phyloP scores from a whole-genome alignment of 805 yeast genomes.

The Debaryomyces castellii region DNA sequence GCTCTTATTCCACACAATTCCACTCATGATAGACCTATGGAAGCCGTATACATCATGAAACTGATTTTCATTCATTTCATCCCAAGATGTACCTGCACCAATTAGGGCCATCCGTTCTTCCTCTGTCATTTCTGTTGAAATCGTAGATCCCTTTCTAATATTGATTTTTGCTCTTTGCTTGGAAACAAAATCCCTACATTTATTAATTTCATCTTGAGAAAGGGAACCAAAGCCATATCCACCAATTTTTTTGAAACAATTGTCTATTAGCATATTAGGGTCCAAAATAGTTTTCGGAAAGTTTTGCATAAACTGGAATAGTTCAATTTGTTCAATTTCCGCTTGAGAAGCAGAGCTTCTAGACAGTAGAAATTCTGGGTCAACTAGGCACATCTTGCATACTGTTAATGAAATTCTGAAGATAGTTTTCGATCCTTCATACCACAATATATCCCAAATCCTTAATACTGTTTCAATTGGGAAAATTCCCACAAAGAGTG shows the following conservation, averaged over 20 bases:
- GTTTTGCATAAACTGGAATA: constrained; percentile 84
- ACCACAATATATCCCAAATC: constrained; percentile 93
- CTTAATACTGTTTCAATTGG: constrained; percentile 88
- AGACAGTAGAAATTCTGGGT: constrained; percentile 51
- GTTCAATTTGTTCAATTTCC: constrained; percentile 43
- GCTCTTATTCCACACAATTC: constrained; percentile 64
- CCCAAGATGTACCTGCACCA: constrained; percentile 11
- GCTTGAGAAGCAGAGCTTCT: constrained; percentile 18
- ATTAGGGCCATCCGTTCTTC: constrained; percentile 36
- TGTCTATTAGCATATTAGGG: constrained; percentile 67
- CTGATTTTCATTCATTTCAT: constrained; percentile 20
- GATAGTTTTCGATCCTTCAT: constrained; percentile 84
- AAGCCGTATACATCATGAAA: constrained; percentile 47
- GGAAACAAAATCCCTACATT: constrained; percentile 76
- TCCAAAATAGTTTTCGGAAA: constrained; percentile 71
- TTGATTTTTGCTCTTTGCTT: constrained; percentile 50
- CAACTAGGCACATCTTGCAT: constrained; percentile 62
- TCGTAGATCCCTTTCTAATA: constrained; percentile 23
- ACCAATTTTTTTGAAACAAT: constrained; percentile 71
- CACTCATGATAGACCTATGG: constrained; percentile 46
- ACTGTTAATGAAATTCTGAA: constrained; percentile 82
- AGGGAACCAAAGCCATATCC: constrained; percentile 67
- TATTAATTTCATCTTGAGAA: constrained; percentile 78
- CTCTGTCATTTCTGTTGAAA: constrained; percentile 37
- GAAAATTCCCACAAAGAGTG: constrained; percentile 84